Percentiles rank a stretch among this genome's conserved stretches.
These are phyloP conservation scores for Claviceps africana DNA, from an alignment of 2,329 filamentous ascomycete species.

Conservation along the genomic window DNA sequence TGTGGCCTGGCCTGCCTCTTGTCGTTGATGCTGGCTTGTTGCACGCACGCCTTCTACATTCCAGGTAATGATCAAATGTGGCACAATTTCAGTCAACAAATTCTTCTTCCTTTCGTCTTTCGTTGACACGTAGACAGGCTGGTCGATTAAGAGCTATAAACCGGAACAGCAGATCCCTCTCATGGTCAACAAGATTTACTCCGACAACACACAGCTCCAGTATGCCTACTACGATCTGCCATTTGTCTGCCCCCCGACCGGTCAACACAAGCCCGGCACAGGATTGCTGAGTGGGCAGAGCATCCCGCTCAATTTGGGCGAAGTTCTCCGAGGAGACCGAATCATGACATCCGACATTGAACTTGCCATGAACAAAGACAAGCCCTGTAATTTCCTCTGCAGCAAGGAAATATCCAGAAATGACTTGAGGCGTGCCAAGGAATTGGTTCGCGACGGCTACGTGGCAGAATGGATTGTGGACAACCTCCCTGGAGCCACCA, in stretches of 20 bases:
- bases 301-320: slow-evolving; percentile 70
- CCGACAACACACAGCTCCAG: slow-evolving; percentile 77
- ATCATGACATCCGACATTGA: slow-evolving; percentile 78
- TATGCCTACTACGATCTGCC: slow-evolving; percentile 83
- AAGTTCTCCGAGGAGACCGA: slow-evolving; percentile 74
- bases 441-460: slow-evolving; percentile 66
- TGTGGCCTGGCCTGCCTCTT: slow-evolving; percentile 23
- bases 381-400: slow-evolving; percentile 60
- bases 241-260: slow-evolving; percentile 71
- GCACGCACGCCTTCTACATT: slow-evolving; percentile 61
- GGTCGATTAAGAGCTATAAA: slow-evolving; percentile 68
- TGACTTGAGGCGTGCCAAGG: slow-evolving; percentile 52
- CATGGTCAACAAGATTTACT: slow-evolving; percentile 87
- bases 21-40: slow-evolving; percentile 26
- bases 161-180: slow-evolving; percentile 66
- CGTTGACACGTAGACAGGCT: slow-evolving; percentile 35
- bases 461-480: slow-evolving; percentile 91
- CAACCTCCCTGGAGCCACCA: slow-evolving; percentile 78
- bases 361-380: slow-evolving; percentile 61
- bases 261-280: slow-evolving; percentile 48
- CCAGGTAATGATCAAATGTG: slow-evolving; percentile 47
- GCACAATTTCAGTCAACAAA: too few relatives aligned
- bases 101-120: not conserved
- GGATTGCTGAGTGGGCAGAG: slow-evolving; percentile 62
- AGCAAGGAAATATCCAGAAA: slow-evolving; percentile 48